phyloP scores from a whole-genome alignment of 495 filamentous ascomycete species.

The Daldinia caldariorum region DNA sequence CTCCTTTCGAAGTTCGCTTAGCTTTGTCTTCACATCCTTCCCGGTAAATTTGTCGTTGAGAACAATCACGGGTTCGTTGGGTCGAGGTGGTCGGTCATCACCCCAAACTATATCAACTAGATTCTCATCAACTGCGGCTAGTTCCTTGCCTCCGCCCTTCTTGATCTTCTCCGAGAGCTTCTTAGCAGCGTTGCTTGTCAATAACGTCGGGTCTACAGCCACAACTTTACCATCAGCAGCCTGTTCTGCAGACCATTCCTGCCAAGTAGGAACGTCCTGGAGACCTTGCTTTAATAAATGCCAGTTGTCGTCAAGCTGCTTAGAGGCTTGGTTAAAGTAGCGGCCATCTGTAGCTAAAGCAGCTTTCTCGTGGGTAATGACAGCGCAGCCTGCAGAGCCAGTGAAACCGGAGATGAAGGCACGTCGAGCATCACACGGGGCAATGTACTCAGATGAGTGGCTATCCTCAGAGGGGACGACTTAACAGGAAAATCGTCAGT shows the following conservation, averaged over 20 bases:
- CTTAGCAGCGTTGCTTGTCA: slow-evolving; percentile 84
- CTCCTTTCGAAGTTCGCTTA: slow-evolving; percentile 88
- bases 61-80: slow-evolving; percentile 78
- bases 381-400: slow-evolving; percentile 92
- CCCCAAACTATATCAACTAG: slow-evolving; percentile 91
- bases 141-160: slow-evolving; percentile 81
- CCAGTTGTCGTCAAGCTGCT: slow-evolving; percentile 95
- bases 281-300: slow-evolving; percentile 89
- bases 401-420: slow-evolving; percentile 94
- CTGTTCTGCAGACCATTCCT: slow-evolving; percentile 94
- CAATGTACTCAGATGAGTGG: slow-evolving; percentile 98
- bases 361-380: slow-evolving; percentile 86
- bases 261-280: slow-evolving; percentile 94
- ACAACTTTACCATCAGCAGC: slow-evolving; percentile 85
- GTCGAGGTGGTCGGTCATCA: slow-evolving; percentile 72
- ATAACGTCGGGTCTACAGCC: slow-evolving; percentile 89
- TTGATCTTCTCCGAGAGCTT: slow-evolving; percentile 88
- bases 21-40: slow-evolving; percentile 83
- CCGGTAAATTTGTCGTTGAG: slow-evolving; percentile 79
- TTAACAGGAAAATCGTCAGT: slow-evolving; percentile 51
- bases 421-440: slow-evolving; percentile 89
- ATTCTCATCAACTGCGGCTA: slow-evolving; percentile 79
- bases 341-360: slow-evolving; percentile 94
- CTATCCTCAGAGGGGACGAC: slow-evolving; percentile 98
- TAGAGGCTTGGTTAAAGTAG: slow-evolving; percentile 96